Percentiles rank a stretch among this genome's conserved stretches.
phyloP scores from a whole-genome alignment of 805 yeast genomes.

The Barnettozyma californica region DNA sequence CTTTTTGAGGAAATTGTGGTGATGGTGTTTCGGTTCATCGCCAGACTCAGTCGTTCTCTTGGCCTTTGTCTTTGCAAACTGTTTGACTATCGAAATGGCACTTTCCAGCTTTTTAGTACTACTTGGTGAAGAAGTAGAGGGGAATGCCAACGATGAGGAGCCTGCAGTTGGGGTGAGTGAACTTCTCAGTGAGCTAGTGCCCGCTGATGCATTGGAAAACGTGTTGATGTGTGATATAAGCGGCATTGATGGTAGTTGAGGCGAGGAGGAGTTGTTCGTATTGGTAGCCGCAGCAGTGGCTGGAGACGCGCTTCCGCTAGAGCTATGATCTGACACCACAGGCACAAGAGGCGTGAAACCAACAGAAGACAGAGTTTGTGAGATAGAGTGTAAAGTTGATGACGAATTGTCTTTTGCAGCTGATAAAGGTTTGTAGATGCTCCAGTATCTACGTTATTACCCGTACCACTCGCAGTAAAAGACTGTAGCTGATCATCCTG shows the following conservation, averaged over 20 bases:
- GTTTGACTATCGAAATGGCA: constrained; percentile 21
- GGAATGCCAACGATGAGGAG: neutral
- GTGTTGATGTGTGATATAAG: neutral
- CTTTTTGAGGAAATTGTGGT: constrained; percentile 18
- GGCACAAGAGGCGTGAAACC: constrained; percentile 22
- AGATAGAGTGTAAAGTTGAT: constrained; percentile 21
- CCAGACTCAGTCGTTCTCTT: constrained; percentile 6
- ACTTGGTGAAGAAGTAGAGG: neutral
- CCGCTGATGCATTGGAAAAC: neutral
- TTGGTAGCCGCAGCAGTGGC: neutral
- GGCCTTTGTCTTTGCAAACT: constrained; percentile 24
- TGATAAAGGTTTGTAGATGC: constrained; percentile 1
- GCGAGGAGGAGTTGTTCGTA: neutral
- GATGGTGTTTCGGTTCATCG: constrained; percentile 2
- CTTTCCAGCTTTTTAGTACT: constrained; percentile 15
- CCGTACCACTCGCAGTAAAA: neutral
- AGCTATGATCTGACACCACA: constrained; percentile 1
- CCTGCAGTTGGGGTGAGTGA: constrained; percentile 13
- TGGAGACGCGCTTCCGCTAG: neutral
- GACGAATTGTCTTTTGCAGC: constrained; percentile 13
- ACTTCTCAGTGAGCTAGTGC: neutral
- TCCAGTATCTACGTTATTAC: neutral
- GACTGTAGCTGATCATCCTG: neutral
- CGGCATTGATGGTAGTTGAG: neutral
- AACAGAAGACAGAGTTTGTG: constrained; percentile 23